Base-by-base conservation (phyloP, 495 filamentous ascomycete genomes). In the Penicillium argentinense region DNA sequence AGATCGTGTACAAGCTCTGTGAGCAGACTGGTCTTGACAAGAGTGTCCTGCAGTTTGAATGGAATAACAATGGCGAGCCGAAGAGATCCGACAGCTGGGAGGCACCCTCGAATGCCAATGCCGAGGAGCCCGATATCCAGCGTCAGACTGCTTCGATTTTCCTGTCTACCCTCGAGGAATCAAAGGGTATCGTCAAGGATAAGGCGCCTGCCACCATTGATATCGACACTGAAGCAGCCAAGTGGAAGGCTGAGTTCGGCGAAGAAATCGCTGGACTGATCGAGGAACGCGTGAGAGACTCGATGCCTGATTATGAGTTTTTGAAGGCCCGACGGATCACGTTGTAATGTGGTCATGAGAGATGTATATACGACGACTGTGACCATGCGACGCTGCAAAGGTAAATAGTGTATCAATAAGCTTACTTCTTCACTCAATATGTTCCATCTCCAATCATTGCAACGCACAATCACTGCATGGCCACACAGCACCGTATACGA, bases 241-340 rank as follows among this genome's bases (percentile, higher is more conserved):
- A 74, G 49, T 78, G 75, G 75, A 70, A 53, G 49, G 52, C 42
- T 5, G 73, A 78, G 46, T 76, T 76, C 54, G 75, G 73, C 0
- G 65, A 70, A 28, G 66, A 66, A 22, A 38, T 49, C 0, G 71
- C 54, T 7, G 41, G 30, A 23, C 49, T 59, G 17, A 26, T 78
- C 1, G 71, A 72, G 48, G 39, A 53, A 37, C 54, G 48, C 42
- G 73, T 77, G 1, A 29, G 51, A 26, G 63, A 50, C n/a, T 63
- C 69, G 1, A 75, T 76, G 73, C 49, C 56, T 2, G 73, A 78
- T 48, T 78, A 74, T 53, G 66, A 72, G 45, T 72, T 62, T 51
- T 48, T 78, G 13, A 70, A 59, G 49, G 60, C 54, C 24, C 62
- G 63, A 16, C 59, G 70, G 38, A 30, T 51, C 16, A 45, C 34